phyloP scores from a whole-genome alignment of 2,329 filamentous ascomycete genomes.

The Zelopaecilomyces penicillatus region DNA sequence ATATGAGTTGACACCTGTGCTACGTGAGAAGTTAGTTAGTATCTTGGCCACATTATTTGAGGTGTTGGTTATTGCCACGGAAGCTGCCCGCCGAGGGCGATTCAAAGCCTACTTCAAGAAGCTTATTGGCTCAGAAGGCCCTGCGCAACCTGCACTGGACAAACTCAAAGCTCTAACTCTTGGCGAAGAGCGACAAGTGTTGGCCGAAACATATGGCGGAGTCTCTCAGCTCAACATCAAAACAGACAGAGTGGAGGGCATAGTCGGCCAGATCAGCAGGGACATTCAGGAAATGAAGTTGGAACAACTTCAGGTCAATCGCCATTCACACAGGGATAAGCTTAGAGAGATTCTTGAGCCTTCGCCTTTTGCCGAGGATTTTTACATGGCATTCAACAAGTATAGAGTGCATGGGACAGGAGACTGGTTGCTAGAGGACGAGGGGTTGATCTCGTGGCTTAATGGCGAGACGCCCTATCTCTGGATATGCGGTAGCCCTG shows the following conservation, averaged over 20 bases:
- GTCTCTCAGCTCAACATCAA: constrained; percentile 28
- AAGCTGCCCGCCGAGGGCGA: constrained; percentile 32
- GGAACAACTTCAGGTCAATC: constrained; percentile 26
- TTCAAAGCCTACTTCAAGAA: constrained; percentile 32
- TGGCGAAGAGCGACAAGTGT: constrained; percentile 33
- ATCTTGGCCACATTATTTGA: constrained; percentile 37
- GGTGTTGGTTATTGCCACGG: constrained; percentile 34
- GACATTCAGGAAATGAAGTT: constrained; percentile 24
- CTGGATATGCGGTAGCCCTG: constrained; percentile 36
- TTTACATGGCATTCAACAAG: constrained; percentile 31
- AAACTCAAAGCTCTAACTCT: constrained; percentile 32
- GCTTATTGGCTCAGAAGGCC: constrained; percentile 30
- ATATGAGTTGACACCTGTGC: constrained; percentile 27
- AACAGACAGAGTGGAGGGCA: constrained; percentile 26
- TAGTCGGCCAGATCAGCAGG: constrained; percentile 27
- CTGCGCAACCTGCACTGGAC: constrained; percentile 30
- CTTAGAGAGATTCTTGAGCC: constrained; percentile 33
- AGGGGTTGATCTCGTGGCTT: constrained; percentile 31
- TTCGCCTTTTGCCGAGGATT: constrained; percentile 34
- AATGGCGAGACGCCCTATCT: constrained; percentile 29
- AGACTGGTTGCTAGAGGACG: constrained; percentile 36
- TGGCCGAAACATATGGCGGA: constrained; percentile 34
- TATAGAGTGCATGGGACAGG: constrained; percentile 33
- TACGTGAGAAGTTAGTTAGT: constrained; percentile 30
- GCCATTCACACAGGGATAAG: constrained; percentile 25